These are phyloP conservation scores for Lolium multiflorum DNA, from an alignment of 176 grass and related monocot species.

Conservation along the genomic window DNA sequence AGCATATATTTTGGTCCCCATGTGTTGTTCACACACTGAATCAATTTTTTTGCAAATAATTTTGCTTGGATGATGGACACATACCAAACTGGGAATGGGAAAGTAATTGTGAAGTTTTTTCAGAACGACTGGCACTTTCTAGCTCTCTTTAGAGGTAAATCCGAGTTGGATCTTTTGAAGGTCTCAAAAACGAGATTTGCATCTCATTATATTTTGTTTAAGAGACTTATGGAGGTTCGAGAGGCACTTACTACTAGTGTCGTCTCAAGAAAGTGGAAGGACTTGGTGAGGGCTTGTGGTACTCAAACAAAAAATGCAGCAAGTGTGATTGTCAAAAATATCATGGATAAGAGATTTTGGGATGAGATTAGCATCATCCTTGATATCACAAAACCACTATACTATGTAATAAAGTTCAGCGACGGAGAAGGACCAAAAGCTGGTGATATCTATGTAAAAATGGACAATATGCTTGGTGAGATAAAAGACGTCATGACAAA, in stretches of 20 bases:
- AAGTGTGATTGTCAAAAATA: neutral
- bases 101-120: constrained; percentile 4
- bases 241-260: neutral
- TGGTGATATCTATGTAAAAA: neutral
- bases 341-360: no score
- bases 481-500: neutral
- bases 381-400: neutral
- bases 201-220: neutral
- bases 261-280: neutral
- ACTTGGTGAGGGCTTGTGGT: neutral
- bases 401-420: neutral
- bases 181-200: constrained; percentile 19
- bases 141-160: constrained; percentile 19
- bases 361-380: neutral
- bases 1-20: no score
- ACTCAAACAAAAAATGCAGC: neutral
- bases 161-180: constrained; percentile 19
- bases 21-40: neutral
- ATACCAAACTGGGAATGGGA: no score
- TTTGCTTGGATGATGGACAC: no score
- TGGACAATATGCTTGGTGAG: constrained; percentile 1
- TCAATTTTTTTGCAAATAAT: neutral
- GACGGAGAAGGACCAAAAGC: neutral
- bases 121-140: neutral
- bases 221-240: neutral